Percentiles rank a stretch among this genome's conserved stretches.
These are phyloP conservation scores for Seiridium unicorne DNA, from an alignment of 2,329 filamentous ascomycete species.

Conservation along the genomic window DNA sequence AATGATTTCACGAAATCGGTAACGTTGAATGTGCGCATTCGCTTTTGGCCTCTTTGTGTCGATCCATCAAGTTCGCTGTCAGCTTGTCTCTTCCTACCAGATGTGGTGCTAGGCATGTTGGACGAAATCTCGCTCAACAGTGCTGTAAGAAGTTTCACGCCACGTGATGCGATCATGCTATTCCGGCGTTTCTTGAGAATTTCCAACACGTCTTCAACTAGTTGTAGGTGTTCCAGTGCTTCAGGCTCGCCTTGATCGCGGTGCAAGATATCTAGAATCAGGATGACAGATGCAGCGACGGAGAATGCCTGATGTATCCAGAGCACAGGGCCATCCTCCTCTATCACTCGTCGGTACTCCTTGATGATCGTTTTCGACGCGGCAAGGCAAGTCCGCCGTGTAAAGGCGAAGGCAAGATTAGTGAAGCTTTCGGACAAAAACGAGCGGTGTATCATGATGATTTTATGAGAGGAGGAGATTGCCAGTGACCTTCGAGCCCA, in stretches of 20 bases:
- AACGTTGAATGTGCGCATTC: slow-evolving; percentile 21
- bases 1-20: slow-evolving; percentile 25
- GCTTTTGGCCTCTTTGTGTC: not conserved
- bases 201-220: slow-evolving; percentile 29
- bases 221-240: slow-evolving; percentile 27
- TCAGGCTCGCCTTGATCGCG: slow-evolving; percentile 19
- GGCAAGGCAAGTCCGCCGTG: slow-evolving; percentile 33
- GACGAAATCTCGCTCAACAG: slow-evolving; percentile 18
- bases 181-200: slow-evolving; percentile 29
- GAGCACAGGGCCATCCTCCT: slow-evolving; percentile 19
- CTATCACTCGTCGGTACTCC: slow-evolving; percentile 18
- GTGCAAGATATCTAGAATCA: slow-evolving; percentile 28
- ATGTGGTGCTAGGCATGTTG: not conserved
- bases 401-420: slow-evolving; percentile 25
- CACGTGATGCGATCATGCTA: slow-evolving; percentile 37
- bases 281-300: slow-evolving; percentile 26
- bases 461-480: slow-evolving; percentile 36
- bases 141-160: slow-evolving; percentile 32
- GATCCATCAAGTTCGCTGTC: not conserved
- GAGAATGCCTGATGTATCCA: slow-evolving; percentile 28
- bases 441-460: slow-evolving; percentile 39
- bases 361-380: slow-evolving; percentile 37
- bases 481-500: slow-evolving; percentile 25
- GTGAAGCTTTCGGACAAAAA: slow-evolving; percentile 32
- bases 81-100: not conserved